Conservation (phyloP, 345 rosid genomes). For the Punica granatum region DNA sequence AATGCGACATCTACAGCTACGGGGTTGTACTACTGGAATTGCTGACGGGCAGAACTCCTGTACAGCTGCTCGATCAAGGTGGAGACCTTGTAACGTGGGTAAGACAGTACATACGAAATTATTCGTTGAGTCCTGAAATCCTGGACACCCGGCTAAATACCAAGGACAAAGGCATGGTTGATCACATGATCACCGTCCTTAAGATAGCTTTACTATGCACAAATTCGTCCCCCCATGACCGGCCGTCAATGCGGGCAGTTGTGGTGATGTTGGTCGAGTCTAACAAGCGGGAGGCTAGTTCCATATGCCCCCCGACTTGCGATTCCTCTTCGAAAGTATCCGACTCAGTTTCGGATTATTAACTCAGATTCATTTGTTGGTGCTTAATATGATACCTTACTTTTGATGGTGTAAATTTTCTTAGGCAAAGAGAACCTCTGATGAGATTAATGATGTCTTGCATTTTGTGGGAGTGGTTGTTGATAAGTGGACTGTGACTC, state of each 20-base stretch:
- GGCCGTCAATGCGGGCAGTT: conserved; percentile 93
- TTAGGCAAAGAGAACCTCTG: not conserved
- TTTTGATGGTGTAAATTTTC: not conserved
- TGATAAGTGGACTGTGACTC: not conserved
- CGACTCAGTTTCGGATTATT: conserved; percentile 9
- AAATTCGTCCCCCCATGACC: conserved; percentile 48
- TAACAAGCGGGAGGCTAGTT: conserved; percentile 37
- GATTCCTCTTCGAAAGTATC: conserved; percentile 19
- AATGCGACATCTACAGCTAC: conserved; percentile 91
- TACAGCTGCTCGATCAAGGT: conserved; percentile 79
- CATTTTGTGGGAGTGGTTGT: not conserved
- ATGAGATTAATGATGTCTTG: not conserved
- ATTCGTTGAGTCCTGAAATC: conserved; percentile 45
- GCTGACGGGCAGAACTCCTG: conserved; percentile 82
- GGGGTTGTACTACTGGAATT: conserved; percentile 79
- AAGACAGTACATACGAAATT: conserved; percentile 44
- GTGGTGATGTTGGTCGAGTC: conserved; percentile 78
- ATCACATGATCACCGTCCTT: conserved; percentile 70
- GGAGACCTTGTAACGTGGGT: conserved; percentile 85
- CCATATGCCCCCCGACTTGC: conserved; percentile 22
- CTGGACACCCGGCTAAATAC: conserved; percentile 58
- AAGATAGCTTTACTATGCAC: conserved; percentile 83
- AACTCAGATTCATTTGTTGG: not conserved
- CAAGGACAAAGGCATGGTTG: conserved; percentile 36
- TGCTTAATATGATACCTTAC: too few species aligned